These are phyloP conservation scores for Daldinia grandis DNA, from an alignment of 495 filamentous ascomycete genomes.

Conservation along the genomic window DNA sequence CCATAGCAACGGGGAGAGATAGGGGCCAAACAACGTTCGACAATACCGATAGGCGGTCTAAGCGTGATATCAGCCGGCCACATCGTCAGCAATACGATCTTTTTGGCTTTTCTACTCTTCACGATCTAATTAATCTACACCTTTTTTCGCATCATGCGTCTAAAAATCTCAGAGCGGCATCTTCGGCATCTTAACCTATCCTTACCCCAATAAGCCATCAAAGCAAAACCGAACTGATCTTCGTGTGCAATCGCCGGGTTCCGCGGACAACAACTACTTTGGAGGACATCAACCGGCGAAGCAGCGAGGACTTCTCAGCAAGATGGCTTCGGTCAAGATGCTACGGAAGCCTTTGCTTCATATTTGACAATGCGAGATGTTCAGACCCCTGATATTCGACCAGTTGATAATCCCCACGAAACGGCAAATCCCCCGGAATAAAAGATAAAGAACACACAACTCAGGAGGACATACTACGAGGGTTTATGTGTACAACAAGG, in stretches of 20 bases:
- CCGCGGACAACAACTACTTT: background rate
- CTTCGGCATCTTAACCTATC: background rate
- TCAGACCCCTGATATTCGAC: background rate
- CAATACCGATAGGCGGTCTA: background rate
- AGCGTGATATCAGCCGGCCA: background rate
- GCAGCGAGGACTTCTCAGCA: background rate
- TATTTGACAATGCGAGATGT: background rate
- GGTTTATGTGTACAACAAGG: too few species aligned
- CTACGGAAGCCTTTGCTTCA: background rate
- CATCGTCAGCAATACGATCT: slow-evolving; percentile 14
- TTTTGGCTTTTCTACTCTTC: background rate
- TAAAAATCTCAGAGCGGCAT: background rate
- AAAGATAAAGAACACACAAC: background rate
- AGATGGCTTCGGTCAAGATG: background rate
- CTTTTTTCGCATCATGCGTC: background rate
- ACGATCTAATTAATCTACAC: background rate
- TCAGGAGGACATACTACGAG: too few species aligned
- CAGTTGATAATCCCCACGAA: background rate
- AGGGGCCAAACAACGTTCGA: background rate
- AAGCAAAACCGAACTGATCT: background rate
- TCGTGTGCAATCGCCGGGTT: background rate
- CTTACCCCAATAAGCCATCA: background rate
- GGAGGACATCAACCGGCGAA: background rate
- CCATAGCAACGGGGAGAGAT: background rate
- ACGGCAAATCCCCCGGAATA: background rate